Percentiles rank a stretch among this genome's conserved stretches.
These are phyloP conservation scores for Neurospora crassa DNA, from an alignment of 2,329 filamentous ascomycete genomes.

Conservation along the genomic window DNA sequence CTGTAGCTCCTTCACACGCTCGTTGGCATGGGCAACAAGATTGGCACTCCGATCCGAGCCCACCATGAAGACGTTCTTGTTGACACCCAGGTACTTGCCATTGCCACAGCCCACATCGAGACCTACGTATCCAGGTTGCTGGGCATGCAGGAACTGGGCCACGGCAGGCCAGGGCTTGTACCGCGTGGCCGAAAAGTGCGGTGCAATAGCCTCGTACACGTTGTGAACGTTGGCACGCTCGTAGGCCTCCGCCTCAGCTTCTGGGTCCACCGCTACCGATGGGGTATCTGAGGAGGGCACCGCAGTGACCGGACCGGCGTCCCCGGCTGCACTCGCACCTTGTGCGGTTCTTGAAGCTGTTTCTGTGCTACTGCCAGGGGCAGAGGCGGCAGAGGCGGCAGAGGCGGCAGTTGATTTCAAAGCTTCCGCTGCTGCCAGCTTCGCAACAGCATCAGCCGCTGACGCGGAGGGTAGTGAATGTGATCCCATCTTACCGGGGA, in stretches of 20 bases:
- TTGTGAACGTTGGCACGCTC: constrained; percentile 82
- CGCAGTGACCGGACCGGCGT: constrained; percentile 5
- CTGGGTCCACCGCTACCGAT: constrained; percentile 14
- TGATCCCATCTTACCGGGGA: background rate
- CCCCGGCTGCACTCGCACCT: background rate
- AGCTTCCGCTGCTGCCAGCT: constrained; percentile 6
- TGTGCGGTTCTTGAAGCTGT: background rate
- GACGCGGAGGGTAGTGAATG: constrained; percentile 16
- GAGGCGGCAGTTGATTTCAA: background rate
- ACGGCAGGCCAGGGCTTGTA: constrained; percentile 90
- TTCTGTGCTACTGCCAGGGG: background rate
- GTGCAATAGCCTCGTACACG: constrained; percentile 81
- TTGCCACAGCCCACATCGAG: constrained; percentile 94
- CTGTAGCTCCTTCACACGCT: constrained; percentile 17
- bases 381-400: background rate
- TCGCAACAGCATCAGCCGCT: constrained; percentile 17
- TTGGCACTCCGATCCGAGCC: constrained; percentile 70
- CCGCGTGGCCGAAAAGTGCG: constrained; percentile 73
- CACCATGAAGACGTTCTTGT: constrained; percentile 66
- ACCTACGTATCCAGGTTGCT: constrained; percentile 64
- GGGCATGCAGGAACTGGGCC: constrained; percentile 60
- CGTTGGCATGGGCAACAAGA: constrained; percentile 41
- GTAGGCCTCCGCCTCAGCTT: constrained; percentile 46
- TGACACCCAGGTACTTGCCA: constrained; percentile 85
- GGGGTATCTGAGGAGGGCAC: constrained; percentile 10